Evolutionary conservation across 192 early-diverging fungal species (phyloP).

Genomic region (Coemansia sp.): DNA sequence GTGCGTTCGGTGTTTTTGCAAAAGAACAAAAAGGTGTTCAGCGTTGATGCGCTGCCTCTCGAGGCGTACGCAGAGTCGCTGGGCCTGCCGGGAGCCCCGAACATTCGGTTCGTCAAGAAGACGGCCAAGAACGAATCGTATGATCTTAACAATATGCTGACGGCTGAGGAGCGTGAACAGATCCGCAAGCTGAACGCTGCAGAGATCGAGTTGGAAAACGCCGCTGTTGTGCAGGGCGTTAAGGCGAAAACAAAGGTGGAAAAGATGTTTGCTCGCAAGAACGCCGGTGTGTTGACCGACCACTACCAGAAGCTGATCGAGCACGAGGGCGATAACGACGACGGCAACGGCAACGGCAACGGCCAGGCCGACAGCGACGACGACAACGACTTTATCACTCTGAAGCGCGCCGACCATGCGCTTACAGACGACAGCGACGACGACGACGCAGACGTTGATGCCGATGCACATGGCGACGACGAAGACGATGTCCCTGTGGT

Average conservation of each 20-base stretch:
- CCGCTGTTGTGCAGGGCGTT: slow-evolving; percentile 21
- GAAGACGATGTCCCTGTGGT: slow-evolving; percentile 53
- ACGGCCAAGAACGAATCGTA: slow-evolving; percentile 71
- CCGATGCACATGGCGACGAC: slow-evolving; percentile 18
- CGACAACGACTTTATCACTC: slow-evolving; percentile 80
- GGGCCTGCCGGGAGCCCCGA: slow-evolving; percentile 93
- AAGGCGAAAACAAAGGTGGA: slow-evolving; percentile 77
- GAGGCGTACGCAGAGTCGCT: slow-evolving; percentile 85
- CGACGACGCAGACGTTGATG: slow-evolving; percentile 31
- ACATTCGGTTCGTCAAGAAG: slow-evolving; percentile 87
- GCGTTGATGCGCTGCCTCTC: slow-evolving; percentile 80
- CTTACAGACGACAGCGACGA: slow-evolving; percentile 58
- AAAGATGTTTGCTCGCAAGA: slow-evolving; percentile 91
- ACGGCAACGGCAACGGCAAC: slow-evolving; percentile 29
- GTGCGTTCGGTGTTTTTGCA: slow-evolving; percentile 91
- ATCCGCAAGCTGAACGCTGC: slow-evolving; percentile 18
- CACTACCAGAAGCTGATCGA: slow-evolving; percentile 89
- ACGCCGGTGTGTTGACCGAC: slow-evolving; percentile 84
- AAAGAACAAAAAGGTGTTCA: slow-evolving; percentile 87
- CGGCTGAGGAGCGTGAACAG: slow-evolving; percentile 41
- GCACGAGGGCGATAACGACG: slow-evolving; percentile 49
- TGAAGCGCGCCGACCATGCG: slow-evolving; percentile 81
- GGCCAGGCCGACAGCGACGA: slow-evolving; percentile 52
- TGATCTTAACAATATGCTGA: slow-evolving; percentile 52
- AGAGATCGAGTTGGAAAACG: slow-evolving; percentile 35